Percentiles rank a stretch among this genome's conserved stretches.
phyloP scores from a whole-genome alignment of 352 stramenopile genomes.

The Pseudoperonospora humuli region DNA sequence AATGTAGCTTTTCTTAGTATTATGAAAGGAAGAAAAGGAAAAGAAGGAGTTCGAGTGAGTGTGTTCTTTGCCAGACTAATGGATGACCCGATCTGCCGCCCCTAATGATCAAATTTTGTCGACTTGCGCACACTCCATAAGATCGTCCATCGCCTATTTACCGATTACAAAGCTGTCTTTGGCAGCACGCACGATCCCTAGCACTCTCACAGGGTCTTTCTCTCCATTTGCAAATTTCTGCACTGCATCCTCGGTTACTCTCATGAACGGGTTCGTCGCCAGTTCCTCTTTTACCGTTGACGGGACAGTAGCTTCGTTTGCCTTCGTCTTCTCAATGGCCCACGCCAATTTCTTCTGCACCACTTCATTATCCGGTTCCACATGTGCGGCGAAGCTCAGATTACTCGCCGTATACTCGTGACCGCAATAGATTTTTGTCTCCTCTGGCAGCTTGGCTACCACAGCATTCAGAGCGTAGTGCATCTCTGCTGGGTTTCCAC shows the following conservation, averaged over 20 bases:
- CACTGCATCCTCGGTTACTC: conserved; percentile 38
- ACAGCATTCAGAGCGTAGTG: conserved; percentile 74
- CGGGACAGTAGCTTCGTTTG: conserved; percentile 77
- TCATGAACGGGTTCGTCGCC: conserved; percentile 79
- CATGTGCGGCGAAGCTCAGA: conserved; percentile 80
- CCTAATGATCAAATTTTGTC: too few species aligned
- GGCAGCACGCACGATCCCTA: conserved; percentile 38
- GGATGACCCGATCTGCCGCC: too few species aligned
- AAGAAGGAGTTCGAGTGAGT: too few species aligned
- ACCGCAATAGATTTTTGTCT: conserved; percentile 83
- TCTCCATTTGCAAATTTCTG: conserved; percentile 40
- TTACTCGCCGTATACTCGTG: conserved; percentile 93
- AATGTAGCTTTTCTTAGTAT: too few species aligned
- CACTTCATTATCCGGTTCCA: conserved; percentile 82
- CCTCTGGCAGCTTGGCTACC: conserved; percentile 49
- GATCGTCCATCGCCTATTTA: conserved; percentile 26
- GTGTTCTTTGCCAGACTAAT: too few species aligned
- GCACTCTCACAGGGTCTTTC: conserved; percentile 44
- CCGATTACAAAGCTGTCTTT: conserved; percentile 65
- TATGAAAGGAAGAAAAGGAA: too few species aligned
- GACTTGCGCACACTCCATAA: too few species aligned
- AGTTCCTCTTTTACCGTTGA: conserved; percentile 71
- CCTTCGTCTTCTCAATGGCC: conserved; percentile 35
- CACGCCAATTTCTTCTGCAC: conserved; percentile 59
- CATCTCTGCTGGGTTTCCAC: conserved; percentile 77